Evolutionary conservation across 2,329 filamentous ascomycete species (phyloP), one percentile per base, ranked within the genome.

Genomic region (Stagonosporopsis rhizophila): DNA sequence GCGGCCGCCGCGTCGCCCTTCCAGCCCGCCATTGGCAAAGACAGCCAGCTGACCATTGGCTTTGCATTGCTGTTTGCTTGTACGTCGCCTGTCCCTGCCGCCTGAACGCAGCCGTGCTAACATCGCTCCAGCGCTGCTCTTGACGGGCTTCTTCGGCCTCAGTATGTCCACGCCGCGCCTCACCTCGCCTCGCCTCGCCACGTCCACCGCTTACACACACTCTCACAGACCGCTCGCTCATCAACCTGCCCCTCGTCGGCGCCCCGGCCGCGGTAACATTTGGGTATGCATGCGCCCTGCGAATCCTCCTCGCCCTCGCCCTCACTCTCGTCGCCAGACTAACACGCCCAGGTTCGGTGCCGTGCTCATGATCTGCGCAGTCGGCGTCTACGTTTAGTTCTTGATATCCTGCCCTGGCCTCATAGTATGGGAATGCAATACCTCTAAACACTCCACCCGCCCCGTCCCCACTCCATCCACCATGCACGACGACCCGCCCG

Each of bases 361-460:
- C 46, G 92, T 99, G 41, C 97, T 95, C 80, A 96, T 97, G 89
- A 98, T 99, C 80, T 99, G 95, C 80, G 95, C 93, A 58, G 95
- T 95, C 75, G 95, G 95, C 76, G 95, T 99, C 74, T 98, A 99
- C 87, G 92, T 99, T 77, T 99, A 86, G 79, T 53, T 50, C 44
- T 40, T 53, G 49, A 59, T 59, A 50, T 59, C 48, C 60, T 62
- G 57, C 57, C 55, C 61, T 61, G 68, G 68, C 70, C 68, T 71
- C 73, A 69, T 76, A 75, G 67, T 75, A 74, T 66, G 66, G 70
- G 68, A 73, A 75, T 75, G 66, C 66, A 70, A 74, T 76, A 75
- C 70, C 60, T 61, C 59, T 54, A 44, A 40, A 62, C 9, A 60
- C 53, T 47, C 52, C 40, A 39, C 59, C 47, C 46, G 50, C 45